These are phyloP conservation scores for Platanthera guangdongensis DNA, from an alignment of 106 monocot species.

Conservation along the genomic window DNA sequence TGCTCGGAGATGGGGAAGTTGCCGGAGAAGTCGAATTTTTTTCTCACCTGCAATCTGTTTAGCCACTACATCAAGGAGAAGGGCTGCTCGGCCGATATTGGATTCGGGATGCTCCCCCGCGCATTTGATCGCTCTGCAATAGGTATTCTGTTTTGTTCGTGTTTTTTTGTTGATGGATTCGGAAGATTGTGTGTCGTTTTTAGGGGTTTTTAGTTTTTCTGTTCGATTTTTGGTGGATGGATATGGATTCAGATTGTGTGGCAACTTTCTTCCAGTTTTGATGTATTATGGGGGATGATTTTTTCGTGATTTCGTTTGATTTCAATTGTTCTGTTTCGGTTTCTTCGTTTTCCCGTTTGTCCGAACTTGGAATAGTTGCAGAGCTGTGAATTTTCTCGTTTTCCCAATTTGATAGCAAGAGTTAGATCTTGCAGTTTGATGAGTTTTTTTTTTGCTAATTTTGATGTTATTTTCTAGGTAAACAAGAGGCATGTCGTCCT, in stretches of 20 bases:
- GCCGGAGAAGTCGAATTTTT: conserved; percentile 37
- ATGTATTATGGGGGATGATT: no score
- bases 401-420: no score
- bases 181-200: not conserved
- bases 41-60: conserved; percentile 49
- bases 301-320: not conserved
- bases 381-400: no score
- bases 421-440: not conserved
- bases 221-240: no score
- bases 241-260: no score
- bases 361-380: not conserved
- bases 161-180: not conserved
- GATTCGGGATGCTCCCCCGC: conserved; percentile 26
- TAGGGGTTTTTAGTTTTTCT: not conserved
- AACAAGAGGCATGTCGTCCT: conserved; percentile 21
- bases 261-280: not conserved
- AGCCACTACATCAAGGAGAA: conserved; percentile 76
- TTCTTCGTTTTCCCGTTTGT: not conserved
- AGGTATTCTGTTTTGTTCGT: not conserved
- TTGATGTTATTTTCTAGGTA: conserved; percentile 13
- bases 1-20: conserved; percentile 12
- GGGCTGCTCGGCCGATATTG: conserved; percentile 47
- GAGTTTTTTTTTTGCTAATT: not conserved
- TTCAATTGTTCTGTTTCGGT: not conserved
- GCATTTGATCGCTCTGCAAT: not conserved